Evolutionary conservation across 2,329 filamentous ascomycete species (phyloP), one percentile per base, ranked within the genome.

Genomic region (Monilinia laxa): DNA sequence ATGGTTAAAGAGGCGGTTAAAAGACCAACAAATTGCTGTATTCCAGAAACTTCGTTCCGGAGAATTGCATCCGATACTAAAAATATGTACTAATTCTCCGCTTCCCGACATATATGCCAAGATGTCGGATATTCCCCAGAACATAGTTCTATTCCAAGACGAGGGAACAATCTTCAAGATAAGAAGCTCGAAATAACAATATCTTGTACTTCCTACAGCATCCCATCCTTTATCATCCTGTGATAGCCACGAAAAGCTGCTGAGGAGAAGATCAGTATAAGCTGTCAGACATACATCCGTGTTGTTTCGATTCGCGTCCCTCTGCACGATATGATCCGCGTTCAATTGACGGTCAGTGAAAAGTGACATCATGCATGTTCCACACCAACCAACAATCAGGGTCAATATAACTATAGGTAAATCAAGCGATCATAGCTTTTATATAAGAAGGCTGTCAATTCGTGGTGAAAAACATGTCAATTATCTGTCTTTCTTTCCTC

Each of bases 301-400:
- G 45, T 47, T 47, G 18, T 47, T 16, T 16, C 45, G 23, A 59
- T 31, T 42, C 7, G 57, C 42, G n/a, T 60, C 42, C 12, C 40
- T 35, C 42, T 18, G 42, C 20, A 49, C 25, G n/a, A 11, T 11
- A 23, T 18, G 28, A 51, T 51, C 28, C 45, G 51, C 57, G 42
- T 60, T 60, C 14, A 4, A 9, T 23, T 51, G 2, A 7, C 57
- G 14, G 23, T 45, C 49, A 42, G 45, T 42, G 18, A 49, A 35
- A 51, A 49, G 47, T 60, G 58, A 60, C 58, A 60, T 51, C 58
- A 60, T 60, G 45, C 47, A 51, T 51, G 45, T 60, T 51, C 45
- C 58, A 60, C 20, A 25, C 45, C 58, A 38, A 60, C 25, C 57
- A 51, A 60, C 38, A 60, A 60, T 23, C 58, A 60, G 51, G 58